Percentiles rank a stretch among this genome's conserved stretches.
Conservation (phyloP, 495 filamentous ascomycete species). For the Acidomyces sp. region DNA sequence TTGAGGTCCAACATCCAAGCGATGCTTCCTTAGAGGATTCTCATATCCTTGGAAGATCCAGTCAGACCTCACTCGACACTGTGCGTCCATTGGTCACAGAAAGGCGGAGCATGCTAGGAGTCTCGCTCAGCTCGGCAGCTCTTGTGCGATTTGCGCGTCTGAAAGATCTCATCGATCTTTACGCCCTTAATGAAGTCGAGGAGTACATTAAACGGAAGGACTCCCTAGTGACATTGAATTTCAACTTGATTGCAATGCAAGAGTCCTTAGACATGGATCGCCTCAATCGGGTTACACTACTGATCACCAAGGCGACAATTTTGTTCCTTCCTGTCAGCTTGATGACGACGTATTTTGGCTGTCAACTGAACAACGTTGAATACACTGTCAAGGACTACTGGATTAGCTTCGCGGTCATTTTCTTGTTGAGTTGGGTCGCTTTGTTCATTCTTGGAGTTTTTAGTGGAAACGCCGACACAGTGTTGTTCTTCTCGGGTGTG, state of each 20-base stretch:
- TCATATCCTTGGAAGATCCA: constrained; percentile 20
- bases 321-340: constrained; percentile 74
- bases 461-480: constrained; percentile 37
- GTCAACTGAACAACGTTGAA: constrained; percentile 47
- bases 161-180: constrained; percentile 59
- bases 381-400: constrained; percentile 59
- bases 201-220: constrained; percentile 69
- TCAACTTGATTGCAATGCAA: constrained; percentile 76
- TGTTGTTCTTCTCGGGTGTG: constrained; percentile 7
- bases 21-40: constrained; percentile 31
- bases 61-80: constrained; percentile 17
- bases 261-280: constrained; percentile 68
- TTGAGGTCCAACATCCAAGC: constrained; percentile 36
- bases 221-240: constrained; percentile 67
- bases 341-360: constrained; percentile 74
- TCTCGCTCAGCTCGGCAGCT: constrained; percentile 49
- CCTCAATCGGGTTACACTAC: constrained; percentile 64
- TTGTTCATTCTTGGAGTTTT: constrained; percentile 44
- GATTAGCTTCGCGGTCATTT: constrained; percentile 55
- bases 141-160: constrained; percentile 64
- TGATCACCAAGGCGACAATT: constrained; percentile 73
- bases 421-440: constrained; percentile 46
- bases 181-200: constrained; percentile 69
- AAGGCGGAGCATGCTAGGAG: constrained; percentile 35
- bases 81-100: constrained; percentile 28